Base-by-base conservation (phyloP, 2,329 filamentous ascomycete species). In the Aspergillus cejpii region DNA sequence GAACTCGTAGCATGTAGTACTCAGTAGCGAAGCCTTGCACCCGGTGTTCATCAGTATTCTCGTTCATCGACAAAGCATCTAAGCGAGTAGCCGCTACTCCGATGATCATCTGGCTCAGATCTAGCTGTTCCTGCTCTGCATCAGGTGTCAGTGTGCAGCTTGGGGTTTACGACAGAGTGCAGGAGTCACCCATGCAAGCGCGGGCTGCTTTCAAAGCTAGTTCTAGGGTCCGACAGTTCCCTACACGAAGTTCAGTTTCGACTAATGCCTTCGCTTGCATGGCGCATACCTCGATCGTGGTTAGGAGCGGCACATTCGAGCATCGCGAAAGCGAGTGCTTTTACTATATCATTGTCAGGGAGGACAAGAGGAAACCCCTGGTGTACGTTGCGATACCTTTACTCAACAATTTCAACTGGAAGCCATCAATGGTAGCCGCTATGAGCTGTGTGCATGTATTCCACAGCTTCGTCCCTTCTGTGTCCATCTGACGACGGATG, bases 131-230 rank as follows among this genome's bases (percentile, higher is more conserved):
- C 3, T 70, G 66, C n/a, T 78, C 77, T 74, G 63, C 27, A 11
- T 5, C 7, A 6, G 11, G n/a, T 12, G 12, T 43, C 26, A 43
- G 23, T 21, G 26, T 21, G 11, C 3, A 12, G 1, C 14, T 15
- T 0, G 14, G n/a, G 15, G 11, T 14, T 11, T 6, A 14, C 20
- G 7, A 37, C 2, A 2, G 38, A 33, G 36, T 39, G 52, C n/a
- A 6, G 20, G 15, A 20, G 14, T 19, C 71, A 75, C 79, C 75
- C 34, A 92, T 69, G 54, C 83, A 88, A 31, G 71, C 71, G 55
- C 74, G 78, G 15, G 76, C 76, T 4, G 82, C 74, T 60, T 83
- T 86, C 45, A 94, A 68, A 8, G 81, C 82, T 53, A 87, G 67
- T 57, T 77, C 82, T 59, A 87, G 70, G 15, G 87, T 63, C 44